A percentile compares a stretch with the other conserved stretches of the same genome.
Evolutionary conservation across 805 yeast genomes (phyloP).

Genomic region (Hanseniaspora valbyensis): DNA sequence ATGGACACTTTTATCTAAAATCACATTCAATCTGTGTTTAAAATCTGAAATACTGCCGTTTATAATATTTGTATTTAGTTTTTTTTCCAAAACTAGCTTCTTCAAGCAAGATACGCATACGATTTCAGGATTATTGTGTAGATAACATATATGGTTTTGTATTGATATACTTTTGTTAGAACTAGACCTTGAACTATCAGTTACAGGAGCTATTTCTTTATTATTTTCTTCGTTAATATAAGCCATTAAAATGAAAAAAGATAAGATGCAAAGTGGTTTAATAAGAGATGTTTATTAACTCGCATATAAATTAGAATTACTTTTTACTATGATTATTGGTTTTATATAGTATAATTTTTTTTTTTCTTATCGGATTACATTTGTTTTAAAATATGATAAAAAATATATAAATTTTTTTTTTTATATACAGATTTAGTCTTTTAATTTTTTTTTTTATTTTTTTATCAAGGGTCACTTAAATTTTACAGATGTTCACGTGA

Average conservation of each 20-base stretch:
- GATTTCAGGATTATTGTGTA: constrained; percentile 9
- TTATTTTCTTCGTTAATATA: neutral
- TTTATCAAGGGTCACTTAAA: too few species aligned
- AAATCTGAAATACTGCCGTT: constrained; percentile 1
- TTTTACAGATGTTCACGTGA: too few species aligned
- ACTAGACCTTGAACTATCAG: neutral
- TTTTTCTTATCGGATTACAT: too few species aligned
- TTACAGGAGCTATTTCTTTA: neutral
- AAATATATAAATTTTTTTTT: too few species aligned
- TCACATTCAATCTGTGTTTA: neutral
- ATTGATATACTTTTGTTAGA: neutral
- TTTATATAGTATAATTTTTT: too few species aligned
- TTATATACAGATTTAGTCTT: too few species aligned
- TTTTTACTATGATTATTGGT: too few species aligned
- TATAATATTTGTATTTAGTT: constrained; percentile 2
- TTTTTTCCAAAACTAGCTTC: constrained; percentile 10
- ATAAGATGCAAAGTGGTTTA: too few species aligned
- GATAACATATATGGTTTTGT: neutral
- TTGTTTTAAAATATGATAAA: too few species aligned
- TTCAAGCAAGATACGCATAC: constrained; percentile 9
- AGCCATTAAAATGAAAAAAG: neutral
- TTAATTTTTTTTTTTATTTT: too few species aligned
- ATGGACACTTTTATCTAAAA: neutral
- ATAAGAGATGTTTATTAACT: too few species aligned
- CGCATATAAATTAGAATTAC: too few species aligned